These are phyloP conservation scores for Pythium aphanidermatum DNA, from an alignment of 352 stramenopile genomes.

Conservation along the genomic window DNA sequence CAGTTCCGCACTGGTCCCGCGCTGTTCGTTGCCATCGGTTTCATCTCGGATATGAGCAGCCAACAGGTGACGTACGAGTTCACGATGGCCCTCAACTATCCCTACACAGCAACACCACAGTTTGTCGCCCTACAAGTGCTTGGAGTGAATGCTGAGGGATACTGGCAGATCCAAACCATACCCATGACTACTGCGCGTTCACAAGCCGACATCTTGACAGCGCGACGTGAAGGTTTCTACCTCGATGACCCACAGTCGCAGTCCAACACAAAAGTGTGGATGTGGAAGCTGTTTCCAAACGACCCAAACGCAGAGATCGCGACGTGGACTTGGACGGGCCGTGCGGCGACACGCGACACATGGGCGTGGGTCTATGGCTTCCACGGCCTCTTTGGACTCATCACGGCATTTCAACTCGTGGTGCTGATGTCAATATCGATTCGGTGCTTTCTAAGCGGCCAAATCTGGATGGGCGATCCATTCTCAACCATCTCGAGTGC, in stretches of 20 bases:
- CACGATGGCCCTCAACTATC: constrained; percentile 20
- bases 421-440: constrained; percentile 33
- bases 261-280: constrained; percentile 27
- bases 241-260: constrained; percentile 21
- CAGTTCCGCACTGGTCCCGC: constrained; percentile 5
- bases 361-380: constrained; percentile 51
- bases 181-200: neutral
- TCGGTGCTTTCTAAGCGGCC: constrained; percentile 22
- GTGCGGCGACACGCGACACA: constrained; percentile 25
- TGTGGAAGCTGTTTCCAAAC: constrained; percentile 17
- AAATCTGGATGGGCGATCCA: constrained; percentile 42
- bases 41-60: constrained; percentile 12
- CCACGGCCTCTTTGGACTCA: constrained; percentile 37
- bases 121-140: too few species aligned
- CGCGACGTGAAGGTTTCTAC: constrained; percentile 29
- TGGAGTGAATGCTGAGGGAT: neutral
- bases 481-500: constrained; percentile 38
- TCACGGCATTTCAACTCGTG: constrained; percentile 30
- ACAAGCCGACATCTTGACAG: constrained; percentile 18
- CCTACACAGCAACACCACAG: constrained; percentile 9
- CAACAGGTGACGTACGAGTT: constrained; percentile 6
- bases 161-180: constrained; percentile 11
- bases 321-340: constrained; percentile 20
- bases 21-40: neutral
- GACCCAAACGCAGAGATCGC: constrained; percentile 16